Conservation (phyloP, 345 rosid genomes). For the Eucalyptus melliodora region DNA sequence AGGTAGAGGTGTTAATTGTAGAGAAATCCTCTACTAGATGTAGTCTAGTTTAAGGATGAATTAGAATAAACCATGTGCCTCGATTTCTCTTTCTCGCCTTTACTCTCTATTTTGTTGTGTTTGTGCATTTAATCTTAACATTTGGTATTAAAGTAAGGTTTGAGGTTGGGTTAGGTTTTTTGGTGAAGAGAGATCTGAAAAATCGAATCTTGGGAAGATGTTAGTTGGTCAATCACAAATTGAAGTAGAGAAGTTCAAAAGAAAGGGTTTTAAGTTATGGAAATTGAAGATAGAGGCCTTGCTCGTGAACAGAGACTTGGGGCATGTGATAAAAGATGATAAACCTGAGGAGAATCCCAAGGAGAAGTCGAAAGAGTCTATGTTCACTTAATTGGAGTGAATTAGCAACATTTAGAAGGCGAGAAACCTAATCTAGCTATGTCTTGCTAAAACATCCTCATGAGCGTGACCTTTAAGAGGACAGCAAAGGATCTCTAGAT, state of each 20-base stretch:
- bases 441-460: neutral
- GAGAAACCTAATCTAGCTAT: neutral
- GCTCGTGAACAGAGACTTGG: neutral
- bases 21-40: neutral
- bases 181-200: neutral
- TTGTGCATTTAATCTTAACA: neutral
- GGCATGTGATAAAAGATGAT: neutral
- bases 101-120: neutral
- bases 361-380: neutral
- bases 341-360: neutral
- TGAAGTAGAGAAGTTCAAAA: neutral
- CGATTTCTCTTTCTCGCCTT: neutral
- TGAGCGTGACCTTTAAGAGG: neutral
- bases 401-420: accelerated
- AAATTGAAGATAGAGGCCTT: neutral
- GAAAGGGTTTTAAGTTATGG: neutral
- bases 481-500: neutral
- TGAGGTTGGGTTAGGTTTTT: neutral
- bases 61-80: neutral
- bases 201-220: neutral
- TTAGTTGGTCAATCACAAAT: neutral
- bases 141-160: neutral
- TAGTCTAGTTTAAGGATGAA: neutral
- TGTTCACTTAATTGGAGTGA: neutral
- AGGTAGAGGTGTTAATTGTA: neutral